These are phyloP conservation scores for Pythium volutum DNA, from an alignment of 352 stramenopile genomes.

Conservation along the genomic window DNA sequence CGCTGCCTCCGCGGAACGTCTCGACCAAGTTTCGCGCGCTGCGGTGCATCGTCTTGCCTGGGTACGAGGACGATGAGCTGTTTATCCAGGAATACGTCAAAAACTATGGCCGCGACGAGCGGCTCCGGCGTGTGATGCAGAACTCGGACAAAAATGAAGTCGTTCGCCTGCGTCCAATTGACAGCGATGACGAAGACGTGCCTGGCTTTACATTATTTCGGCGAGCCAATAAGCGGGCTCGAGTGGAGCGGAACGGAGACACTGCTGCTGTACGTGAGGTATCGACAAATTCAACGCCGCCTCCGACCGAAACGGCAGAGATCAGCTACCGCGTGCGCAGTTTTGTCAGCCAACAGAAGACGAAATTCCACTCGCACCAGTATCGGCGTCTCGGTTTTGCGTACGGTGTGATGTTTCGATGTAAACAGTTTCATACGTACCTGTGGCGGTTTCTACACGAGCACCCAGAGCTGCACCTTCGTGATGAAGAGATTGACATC, in stretches of 20 bases:
- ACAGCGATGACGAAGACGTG: constrained; percentile 40
- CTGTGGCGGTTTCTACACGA: constrained; percentile 65
- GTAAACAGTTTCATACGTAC: constrained; percentile 74
- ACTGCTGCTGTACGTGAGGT: background rate
- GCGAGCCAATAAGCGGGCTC: constrained; percentile 9
- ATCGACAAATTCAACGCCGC: background rate
- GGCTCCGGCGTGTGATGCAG: constrained; percentile 61
- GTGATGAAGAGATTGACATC: constrained; percentile 39
- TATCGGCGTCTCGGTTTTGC: constrained; percentile 76
- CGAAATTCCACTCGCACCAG: constrained; percentile 53
- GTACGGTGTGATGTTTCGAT: constrained; percentile 82
- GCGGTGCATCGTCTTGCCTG: constrained; percentile 60
- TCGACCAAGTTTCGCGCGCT: constrained; percentile 77
- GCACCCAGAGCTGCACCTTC: constrained; percentile 33
- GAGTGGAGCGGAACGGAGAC: constrained; percentile 2
- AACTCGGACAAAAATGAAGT: constrained; percentile 56
- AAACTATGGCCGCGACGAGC: constrained; percentile 76
- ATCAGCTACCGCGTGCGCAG: constrained; percentile 71
- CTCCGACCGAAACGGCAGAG: constrained; percentile 18
- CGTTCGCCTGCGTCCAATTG: constrained; percentile 42
- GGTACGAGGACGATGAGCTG: constrained; percentile 62
- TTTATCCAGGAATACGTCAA: constrained; percentile 75
- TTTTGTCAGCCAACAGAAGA: constrained; percentile 62
- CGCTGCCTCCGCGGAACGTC: constrained; percentile 67
- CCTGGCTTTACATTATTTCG: constrained; percentile 20